These are phyloP conservation scores for Scheffersomyces parashehatae DNA, from an alignment of 1,139 yeast genomes.

Conservation along the genomic window DNA sequence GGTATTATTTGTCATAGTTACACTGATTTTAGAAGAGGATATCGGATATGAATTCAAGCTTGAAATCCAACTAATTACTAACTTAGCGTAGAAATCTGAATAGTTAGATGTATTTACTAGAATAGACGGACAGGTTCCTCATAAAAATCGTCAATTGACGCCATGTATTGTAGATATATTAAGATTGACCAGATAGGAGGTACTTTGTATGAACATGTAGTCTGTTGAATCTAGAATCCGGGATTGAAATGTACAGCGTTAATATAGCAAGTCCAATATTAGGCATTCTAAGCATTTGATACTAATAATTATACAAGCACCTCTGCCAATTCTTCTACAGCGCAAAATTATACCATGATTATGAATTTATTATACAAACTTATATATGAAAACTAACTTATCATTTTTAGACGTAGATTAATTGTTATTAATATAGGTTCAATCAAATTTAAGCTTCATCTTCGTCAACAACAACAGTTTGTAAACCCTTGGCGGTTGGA, in stretches of 20 bases:
- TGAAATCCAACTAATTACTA: conserved; percentile 5
- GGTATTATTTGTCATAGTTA: conserved; percentile 54
- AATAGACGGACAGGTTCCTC: too few species aligned
- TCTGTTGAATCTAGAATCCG: too few species aligned
- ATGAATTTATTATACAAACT: conserved; percentile 11
- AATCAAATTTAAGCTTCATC: conserved; percentile 60
- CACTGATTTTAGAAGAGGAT: conserved; percentile 32
- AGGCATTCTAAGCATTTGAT: too few species aligned
- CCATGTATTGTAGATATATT: too few species aligned
- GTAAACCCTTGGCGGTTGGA: conserved; percentile 94
- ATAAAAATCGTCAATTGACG: too few species aligned
- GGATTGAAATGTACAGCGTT: too few species aligned
- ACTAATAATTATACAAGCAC: too few species aligned
- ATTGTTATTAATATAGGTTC: too few species aligned
- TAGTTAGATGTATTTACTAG: too few species aligned
- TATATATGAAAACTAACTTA: conserved; percentile 8
- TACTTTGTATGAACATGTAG: too few species aligned
- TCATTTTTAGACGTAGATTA: background rate
- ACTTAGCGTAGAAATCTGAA: conserved; percentile 1
- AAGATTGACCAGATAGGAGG: too few species aligned
- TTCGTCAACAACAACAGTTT: conserved; percentile 95
- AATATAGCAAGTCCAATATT: too few species aligned
- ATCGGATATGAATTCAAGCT: background rate
- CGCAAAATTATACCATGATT: background rate
- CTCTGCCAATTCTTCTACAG: background rate